Conservation (phyloP, 805 yeast genomes). For the Candida sanyiensis region DNA sequence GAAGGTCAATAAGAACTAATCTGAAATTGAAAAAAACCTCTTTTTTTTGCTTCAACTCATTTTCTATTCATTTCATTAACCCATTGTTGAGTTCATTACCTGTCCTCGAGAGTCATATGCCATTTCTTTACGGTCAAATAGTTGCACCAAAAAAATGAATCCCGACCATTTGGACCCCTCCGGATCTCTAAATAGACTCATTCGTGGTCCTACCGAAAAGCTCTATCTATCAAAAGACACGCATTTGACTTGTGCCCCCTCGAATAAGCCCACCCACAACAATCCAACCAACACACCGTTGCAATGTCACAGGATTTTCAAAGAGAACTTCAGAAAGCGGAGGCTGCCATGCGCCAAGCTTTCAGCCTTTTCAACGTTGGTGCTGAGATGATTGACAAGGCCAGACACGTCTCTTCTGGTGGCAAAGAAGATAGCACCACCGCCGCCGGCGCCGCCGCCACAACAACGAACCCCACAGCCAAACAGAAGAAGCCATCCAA, state of each 20-base stretch:
- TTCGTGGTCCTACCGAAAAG: neutral
- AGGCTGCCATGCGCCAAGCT: slow-evolving; percentile 22
- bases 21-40: too few species aligned
- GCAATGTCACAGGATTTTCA: slow-evolving; percentile 6
- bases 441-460: too few species aligned
- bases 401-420: too few species aligned
- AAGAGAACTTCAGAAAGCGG: slow-evolving; percentile 14
- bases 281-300: neutral
- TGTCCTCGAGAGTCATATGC: too few species aligned
- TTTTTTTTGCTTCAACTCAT: too few species aligned
- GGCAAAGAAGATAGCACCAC: too few species aligned
- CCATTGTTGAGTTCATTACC: too few species aligned
- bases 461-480: slow-evolving; percentile 4
- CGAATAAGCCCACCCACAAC: neutral
- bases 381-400: slow-evolving; percentile 18
- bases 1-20: too few species aligned
- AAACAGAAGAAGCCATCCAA: slow-evolving; percentile 5
- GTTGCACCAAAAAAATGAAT: too few species aligned
- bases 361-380: slow-evolving; percentile 23
- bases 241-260: neutral
- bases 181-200: neutral
- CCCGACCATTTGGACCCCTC: neutral
- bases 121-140: neutral
- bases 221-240: neutral
- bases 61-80: too few species aligned